These are phyloP conservation scores for Ascochyta koolunga DNA, from an alignment of 2,329 filamentous ascomycete genomes.

Conservation along the genomic window DNA sequence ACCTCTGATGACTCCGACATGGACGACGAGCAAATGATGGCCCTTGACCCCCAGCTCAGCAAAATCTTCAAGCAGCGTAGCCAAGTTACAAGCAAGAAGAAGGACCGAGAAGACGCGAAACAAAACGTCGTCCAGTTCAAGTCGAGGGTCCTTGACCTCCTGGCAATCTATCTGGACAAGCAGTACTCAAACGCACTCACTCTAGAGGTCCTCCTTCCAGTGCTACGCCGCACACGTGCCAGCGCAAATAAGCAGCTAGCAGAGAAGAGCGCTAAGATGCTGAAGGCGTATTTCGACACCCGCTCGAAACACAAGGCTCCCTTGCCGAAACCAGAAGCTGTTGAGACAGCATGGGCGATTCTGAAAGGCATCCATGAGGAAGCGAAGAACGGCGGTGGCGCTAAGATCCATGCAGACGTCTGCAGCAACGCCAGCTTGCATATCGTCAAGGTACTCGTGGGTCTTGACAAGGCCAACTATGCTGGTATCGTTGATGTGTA, in stretches of 20 bases:
- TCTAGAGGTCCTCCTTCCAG: slow-evolving; percentile 73
- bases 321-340: slow-evolving; percentile 51
- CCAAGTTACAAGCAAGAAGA: slow-evolving; percentile 71
- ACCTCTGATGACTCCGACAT: slow-evolving; percentile 75
- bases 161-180: slow-evolving; percentile 83
- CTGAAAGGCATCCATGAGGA: slow-evolving; percentile 73
- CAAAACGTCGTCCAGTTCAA: slow-evolving; percentile 94
- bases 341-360: slow-evolving; percentile 59
- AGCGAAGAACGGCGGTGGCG: slow-evolving; percentile 65
- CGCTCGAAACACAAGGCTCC: slow-evolving; percentile 57
- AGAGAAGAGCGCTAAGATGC: slow-evolving; percentile 72
- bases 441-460: slow-evolving; percentile 67
- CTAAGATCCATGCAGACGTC: slow-evolving; percentile 74
- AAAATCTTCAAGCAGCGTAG: slow-evolving; percentile 83
- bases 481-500: slow-evolving; percentile 50
- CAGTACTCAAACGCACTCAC: slow-evolving; percentile 72
- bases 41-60: slow-evolving; percentile 79
- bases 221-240: slow-evolving; percentile 77
- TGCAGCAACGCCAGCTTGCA: slow-evolving; percentile 76
- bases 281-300: slow-evolving; percentile 74
- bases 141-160: slow-evolving; percentile 85
- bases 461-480: slow-evolving; percentile 51
- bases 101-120: slow-evolving; percentile 85
- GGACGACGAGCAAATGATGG: slow-evolving; percentile 95
- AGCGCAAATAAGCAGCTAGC: slow-evolving; percentile 77